Conservation (phyloP, 2,329 filamentous ascomycete genomes). For the Mollisia scopiformis region DNA sequence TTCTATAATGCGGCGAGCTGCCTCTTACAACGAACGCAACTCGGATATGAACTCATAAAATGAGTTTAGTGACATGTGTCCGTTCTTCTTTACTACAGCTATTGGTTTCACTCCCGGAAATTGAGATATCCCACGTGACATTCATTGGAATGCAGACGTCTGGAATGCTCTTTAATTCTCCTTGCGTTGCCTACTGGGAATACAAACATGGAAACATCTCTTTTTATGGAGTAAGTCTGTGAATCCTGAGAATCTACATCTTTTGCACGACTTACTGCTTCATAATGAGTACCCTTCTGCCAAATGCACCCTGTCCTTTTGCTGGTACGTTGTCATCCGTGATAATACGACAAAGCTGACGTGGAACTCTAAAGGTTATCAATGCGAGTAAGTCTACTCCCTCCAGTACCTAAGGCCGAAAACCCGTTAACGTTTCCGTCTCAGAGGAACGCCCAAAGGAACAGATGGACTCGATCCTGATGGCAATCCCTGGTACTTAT, state of each 20-base stretch:
- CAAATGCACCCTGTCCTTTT: not conserved
- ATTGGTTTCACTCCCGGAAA: too few species aligned
- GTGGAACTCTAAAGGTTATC: slow-evolving; percentile 1
- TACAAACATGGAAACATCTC: not conserved
- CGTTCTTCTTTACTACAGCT: too few species aligned
- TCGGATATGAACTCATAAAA: too few species aligned
- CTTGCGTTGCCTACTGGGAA: slow-evolving; percentile 3
- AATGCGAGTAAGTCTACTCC: slow-evolving; percentile 10
- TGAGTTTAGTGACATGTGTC: too few species aligned
- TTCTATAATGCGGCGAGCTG: too few species aligned
- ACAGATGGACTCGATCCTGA: not conserved
- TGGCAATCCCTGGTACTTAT: not conserved
- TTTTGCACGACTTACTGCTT: too few species aligned
- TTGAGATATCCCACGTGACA: not conserved
- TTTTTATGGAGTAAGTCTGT: not conserved
- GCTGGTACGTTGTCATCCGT: not conserved
- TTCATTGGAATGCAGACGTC: not conserved
- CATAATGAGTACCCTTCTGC: too few species aligned
- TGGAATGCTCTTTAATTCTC: slow-evolving; percentile 1
- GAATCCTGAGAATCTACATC: not conserved
- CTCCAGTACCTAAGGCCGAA: not conserved
- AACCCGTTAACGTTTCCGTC: not conserved
- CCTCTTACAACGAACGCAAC: too few species aligned
- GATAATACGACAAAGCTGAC: not conserved
- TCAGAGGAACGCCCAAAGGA: not conserved